A percentile compares a stretch with the other conserved stretches of the same genome.
Conservation (phyloP, 108 stramenopile species). For the Cyclostephanos tholiformis region DNA sequence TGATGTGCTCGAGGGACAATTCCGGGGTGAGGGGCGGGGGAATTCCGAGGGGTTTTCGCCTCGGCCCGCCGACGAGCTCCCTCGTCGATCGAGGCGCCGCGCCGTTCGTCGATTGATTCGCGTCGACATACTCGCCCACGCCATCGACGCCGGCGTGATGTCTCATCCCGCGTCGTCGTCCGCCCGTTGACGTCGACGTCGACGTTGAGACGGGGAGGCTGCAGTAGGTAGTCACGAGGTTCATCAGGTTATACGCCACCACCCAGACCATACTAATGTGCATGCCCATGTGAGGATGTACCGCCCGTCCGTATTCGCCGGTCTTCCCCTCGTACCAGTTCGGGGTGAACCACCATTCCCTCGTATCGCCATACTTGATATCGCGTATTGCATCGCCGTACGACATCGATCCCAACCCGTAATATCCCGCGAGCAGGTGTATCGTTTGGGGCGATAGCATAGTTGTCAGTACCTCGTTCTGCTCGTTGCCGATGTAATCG, state of each 20-base stretch:
- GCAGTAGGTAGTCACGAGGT: slow-evolving; percentile 71
- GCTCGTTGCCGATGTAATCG: slow-evolving; percentile 85
- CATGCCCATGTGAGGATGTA: slow-evolving; percentile 83
- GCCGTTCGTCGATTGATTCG: slow-evolving; percentile 12
- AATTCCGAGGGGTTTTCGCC: slow-evolving; percentile 55
- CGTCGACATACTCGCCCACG: slow-evolving; percentile 20
- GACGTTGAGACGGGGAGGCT: slow-evolving; percentile 25
- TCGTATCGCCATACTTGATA: slow-evolving; percentile 70
- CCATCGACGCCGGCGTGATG: slow-evolving; percentile 34
- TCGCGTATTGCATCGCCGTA: slow-evolving; percentile 79
- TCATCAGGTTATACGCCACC: slow-evolving; percentile 70
- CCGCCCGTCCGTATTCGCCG: slow-evolving; percentile 49
- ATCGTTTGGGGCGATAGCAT: slow-evolving; percentile 60
- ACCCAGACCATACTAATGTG: slow-evolving; percentile 70
- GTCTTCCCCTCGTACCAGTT: slow-evolving; percentile 57
- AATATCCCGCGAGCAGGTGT: slow-evolving; percentile 69
- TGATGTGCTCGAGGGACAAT: slow-evolving; percentile 63
- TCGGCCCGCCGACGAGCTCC: slow-evolving; percentile 51
- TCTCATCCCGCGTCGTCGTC: slow-evolving; percentile 1
- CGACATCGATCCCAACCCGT: slow-evolving; percentile 67
- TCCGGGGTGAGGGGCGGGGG: slow-evolving; percentile 68
- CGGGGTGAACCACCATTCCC: slow-evolving; percentile 64
- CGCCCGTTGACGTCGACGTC: background rate
- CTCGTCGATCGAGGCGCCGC: slow-evolving; percentile 23
- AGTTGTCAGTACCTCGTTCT: slow-evolving; percentile 62